phyloP scores from a whole-genome alignment of 768 basidiomycete genomes.

The Amanita phalloides region DNA sequence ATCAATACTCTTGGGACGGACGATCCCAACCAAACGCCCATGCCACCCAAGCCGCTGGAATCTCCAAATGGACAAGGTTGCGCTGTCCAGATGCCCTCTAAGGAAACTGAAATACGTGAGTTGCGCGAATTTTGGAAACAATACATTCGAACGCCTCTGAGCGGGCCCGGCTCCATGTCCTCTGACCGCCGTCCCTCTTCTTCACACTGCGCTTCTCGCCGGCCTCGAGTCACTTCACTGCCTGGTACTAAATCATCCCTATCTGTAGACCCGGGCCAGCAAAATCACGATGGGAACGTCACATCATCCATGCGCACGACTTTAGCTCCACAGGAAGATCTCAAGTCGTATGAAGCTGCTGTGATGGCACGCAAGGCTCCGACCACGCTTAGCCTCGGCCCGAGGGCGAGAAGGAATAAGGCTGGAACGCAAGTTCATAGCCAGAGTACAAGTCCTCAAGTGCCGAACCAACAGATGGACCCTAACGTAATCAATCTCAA shows the following conservation, averaged over 20 bases:
- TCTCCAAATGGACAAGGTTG: constrained; percentile 4
- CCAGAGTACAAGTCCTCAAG: not conserved
- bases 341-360: constrained; percentile 66
- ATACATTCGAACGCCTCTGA: constrained; percentile 60
- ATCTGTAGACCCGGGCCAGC: constrained; percentile 20
- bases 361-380: constrained; percentile 60
- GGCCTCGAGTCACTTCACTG: constrained; percentile 54
- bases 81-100: constrained; percentile 10
- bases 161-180: constrained; percentile 18
- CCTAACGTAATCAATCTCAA: constrained; percentile 3
- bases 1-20: constrained; percentile 10
- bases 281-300: constrained; percentile 12
- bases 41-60: constrained; percentile 19
- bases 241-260: constrained; percentile 58
- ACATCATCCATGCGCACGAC: constrained; percentile 28
- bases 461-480: constrained; percentile 4
- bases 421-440: not conserved
- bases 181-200: not conserved
- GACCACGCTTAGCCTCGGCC: constrained; percentile 43
- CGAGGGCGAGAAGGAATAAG: constrained; percentile 24
- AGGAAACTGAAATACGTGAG: constrained; percentile 28
- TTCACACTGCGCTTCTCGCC: constrained; percentile 6
- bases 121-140: constrained; percentile 66
- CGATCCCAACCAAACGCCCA: constrained; percentile 39
- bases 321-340: constrained; percentile 44